A percentile compares a stretch with the other conserved stretches of the same genome.
Conservation (phyloP, 2,329 filamentous ascomycete genomes). For the Penicillium sp. region DNA sequence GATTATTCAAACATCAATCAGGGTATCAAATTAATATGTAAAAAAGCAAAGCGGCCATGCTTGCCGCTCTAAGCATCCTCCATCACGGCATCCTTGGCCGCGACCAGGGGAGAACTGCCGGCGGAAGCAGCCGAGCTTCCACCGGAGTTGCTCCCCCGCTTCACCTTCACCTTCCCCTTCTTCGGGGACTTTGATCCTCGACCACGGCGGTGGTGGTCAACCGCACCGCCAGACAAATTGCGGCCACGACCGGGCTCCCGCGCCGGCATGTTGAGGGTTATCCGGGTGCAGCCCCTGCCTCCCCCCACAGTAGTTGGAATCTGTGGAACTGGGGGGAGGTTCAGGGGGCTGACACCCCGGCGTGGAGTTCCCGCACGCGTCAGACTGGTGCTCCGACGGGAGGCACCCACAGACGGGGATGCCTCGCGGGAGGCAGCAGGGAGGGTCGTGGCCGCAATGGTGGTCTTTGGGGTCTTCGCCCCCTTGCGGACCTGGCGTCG, state of each 20-base stretch:
- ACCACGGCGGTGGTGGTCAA: not conserved
- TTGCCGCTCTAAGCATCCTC: not conserved
- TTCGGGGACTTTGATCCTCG: slow-evolving; percentile 1
- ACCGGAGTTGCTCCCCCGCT: not conserved
- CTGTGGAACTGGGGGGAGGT: not conserved
- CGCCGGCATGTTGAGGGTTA: not conserved
- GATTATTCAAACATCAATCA: not conserved
- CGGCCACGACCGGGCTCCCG: not conserved
- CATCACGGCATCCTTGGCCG: not conserved
- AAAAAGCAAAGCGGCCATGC: not conserved
- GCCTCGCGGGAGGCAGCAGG: slow-evolving; percentile 32
- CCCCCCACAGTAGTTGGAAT: not conserved
- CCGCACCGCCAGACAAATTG: not conserved
- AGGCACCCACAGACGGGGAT: slow-evolving; percentile 22
- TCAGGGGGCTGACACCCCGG: not conserved
- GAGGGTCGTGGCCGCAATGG: slow-evolving; percentile 54
- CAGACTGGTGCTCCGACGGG: slow-evolving; percentile 25
- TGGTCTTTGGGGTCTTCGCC: slow-evolving; percentile 57
- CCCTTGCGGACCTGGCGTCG: slow-evolving; percentile 50
- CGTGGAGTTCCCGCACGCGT: not conserved
- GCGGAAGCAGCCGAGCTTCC: not conserved
- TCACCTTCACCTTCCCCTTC: not conserved
- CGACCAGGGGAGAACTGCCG: not conserved
- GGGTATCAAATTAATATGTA: not conserved
- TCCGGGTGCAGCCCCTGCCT: not conserved